Base-by-base conservation (phyloP, 1,139 yeast genomes). In the Suhomyces terraborum region DNA sequence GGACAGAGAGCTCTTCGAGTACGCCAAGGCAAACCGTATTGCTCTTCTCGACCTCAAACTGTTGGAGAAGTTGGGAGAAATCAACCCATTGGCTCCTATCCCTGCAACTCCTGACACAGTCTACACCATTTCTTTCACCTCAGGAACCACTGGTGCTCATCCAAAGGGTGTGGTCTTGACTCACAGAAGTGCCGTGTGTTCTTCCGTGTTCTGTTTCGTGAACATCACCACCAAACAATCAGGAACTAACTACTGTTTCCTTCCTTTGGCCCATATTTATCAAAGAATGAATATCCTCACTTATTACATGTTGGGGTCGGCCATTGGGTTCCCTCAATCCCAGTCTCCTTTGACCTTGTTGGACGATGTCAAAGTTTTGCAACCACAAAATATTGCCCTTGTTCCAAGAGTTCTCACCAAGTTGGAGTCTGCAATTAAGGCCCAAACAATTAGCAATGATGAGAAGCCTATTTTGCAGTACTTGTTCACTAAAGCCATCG, bases 261-360 rank as follows among this genome's bases (percentile, higher is more conserved):
- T 83, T 42, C 89, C 89, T 0, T 66, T 82, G 54, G 88, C 91
- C 1, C 91, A 84, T 58, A 84, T 84, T 47, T 83, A 77, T 55
- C 87, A 83, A 48, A 56, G 76, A 45, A 61, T 61, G 59, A 56
- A 58, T 25, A 41, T 65, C 25, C 46, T 54, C 10, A 53, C 51
- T 34, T 57, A 53, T 51, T 77, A 43, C 12, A 51, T 63, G 25
- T 33, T 48, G 30, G 73, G 71, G 23, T 49, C 59, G 12, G 58
- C 66, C 8, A 50, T 73, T 30, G 75, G 75, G 4, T 66, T 72
- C 56, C 77, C 79, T 2, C 72, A 64, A 45, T 55, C 62, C 6
- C 58, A 67, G 8, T 56, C 64, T 12, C 73, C 75, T 3, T 51
- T 62, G 31, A 63, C 72, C 5, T 58, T 71, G 31, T 46, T 71